phyloP scores from a whole-genome alignment of 331 rosid species.

The Quercus phellos region DNA sequence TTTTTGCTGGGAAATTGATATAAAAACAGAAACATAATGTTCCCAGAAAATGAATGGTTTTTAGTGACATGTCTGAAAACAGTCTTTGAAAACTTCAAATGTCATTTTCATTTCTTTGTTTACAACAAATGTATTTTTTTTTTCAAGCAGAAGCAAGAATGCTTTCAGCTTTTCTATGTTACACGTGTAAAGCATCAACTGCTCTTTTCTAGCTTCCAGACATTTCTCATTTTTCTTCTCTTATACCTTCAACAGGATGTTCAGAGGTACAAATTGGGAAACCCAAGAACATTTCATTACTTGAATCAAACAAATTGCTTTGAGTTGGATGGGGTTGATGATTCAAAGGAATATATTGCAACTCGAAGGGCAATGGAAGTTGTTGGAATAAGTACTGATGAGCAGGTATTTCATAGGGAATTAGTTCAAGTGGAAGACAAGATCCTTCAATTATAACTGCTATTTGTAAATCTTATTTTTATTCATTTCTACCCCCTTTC shows the following conservation, averaged over 20 bases:
- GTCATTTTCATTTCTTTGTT: neutral
- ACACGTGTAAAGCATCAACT: neutral
- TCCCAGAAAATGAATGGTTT: neutral
- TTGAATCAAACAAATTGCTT: slow-evolving; percentile 79
- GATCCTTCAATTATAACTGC: slow-evolving; percentile 8
- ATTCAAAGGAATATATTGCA: slow-evolving; percentile 68
- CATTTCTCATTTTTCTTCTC: slow-evolving; percentile 10
- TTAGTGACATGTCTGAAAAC: neutral
- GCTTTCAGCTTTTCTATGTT: neutral
- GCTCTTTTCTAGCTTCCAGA: neutral
- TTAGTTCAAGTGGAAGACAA: slow-evolving; percentile 15
- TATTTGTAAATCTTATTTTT: slow-evolving; percentile 15
- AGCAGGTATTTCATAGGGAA: slow-evolving; percentile 61
- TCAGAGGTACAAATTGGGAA: slow-evolving; percentile 75
- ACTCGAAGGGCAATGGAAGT: slow-evolving; percentile 92
- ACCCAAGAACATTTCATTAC: slow-evolving; percentile 77
- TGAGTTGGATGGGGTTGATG: slow-evolving; percentile 82
- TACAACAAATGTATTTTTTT: no score
- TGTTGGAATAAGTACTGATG: slow-evolving; percentile 85
- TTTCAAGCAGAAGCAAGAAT: neutral
- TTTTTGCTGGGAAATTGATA: neutral
- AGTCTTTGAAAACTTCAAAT: neutral
- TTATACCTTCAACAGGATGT: slow-evolving; percentile 47
- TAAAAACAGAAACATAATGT: neutral
- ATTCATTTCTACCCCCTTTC: slow-evolving; percentile 20